Conservation (phyloP, 2,329 filamentous ascomycete species). For the Corniculantispora saksenae region DNA sequence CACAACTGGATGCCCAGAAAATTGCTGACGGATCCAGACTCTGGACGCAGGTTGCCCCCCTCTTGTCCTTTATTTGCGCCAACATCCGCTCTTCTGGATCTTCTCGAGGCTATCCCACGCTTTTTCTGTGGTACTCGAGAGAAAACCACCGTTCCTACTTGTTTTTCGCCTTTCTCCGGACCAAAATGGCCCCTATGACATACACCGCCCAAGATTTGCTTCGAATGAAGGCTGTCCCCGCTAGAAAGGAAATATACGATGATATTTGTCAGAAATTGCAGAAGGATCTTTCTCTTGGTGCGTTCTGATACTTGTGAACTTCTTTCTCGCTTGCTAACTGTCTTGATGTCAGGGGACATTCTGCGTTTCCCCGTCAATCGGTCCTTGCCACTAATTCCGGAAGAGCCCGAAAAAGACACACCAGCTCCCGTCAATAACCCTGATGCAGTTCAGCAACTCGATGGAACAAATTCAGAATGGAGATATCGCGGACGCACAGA, state of each 20-base stretch:
- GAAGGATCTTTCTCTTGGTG: constrained; percentile 44
- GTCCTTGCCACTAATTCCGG: constrained; percentile 33
- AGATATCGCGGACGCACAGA: constrained; percentile 49
- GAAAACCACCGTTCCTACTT: constrained; percentile 39
- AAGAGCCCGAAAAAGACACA: constrained; percentile 22
- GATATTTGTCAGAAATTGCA: constrained; percentile 37
- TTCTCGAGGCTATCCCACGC: constrained; percentile 35
- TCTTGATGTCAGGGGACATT: constrained; percentile 31
- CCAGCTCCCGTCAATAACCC: constrained; percentile 17
- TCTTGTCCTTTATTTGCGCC: constrained; percentile 37
- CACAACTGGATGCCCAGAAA: constrained; percentile 30
- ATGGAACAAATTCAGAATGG: constrained; percentile 45
- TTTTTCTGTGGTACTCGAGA: constrained; percentile 41
- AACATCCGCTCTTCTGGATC: constrained; percentile 24
- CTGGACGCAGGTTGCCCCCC: constrained; percentile 33
- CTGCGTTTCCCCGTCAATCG: constrained; percentile 31
- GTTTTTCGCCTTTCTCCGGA: constrained; percentile 41
- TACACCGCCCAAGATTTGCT: constrained; percentile 51
- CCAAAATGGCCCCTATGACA: constrained; percentile 43
- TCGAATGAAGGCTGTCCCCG: constrained; percentile 31
- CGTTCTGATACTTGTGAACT: constrained; percentile 20
- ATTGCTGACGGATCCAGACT: constrained; percentile 33
- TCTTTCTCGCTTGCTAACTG: constrained; percentile 17
- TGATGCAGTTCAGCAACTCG: constrained; percentile 33
- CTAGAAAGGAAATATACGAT: constrained; percentile 30